Percentiles rank a stretch among this genome's conserved stretches.
Evolutionary conservation across 2,329 filamentous ascomycete species (phyloP).

Genomic region (Nothophoma quercina): DNA sequence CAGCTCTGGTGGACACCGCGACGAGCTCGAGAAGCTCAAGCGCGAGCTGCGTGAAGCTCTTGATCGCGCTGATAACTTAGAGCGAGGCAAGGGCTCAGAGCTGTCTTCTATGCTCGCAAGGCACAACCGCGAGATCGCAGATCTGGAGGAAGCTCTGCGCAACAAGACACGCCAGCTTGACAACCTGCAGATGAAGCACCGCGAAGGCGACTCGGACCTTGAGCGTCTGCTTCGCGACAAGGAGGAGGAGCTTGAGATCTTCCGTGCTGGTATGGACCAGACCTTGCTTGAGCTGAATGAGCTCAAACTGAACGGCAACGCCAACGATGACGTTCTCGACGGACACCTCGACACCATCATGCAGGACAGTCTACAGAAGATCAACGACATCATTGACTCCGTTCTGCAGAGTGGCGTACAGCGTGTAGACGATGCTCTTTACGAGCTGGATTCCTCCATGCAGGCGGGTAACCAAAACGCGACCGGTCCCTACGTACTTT

Average conservation of each 20-base stretch:
- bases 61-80: slow-evolving; percentile 89
- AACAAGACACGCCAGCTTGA: slow-evolving; percentile 89
- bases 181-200: slow-evolving; percentile 78
- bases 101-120: slow-evolving; percentile 92
- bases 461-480: slow-evolving; percentile 98
- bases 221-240: slow-evolving; percentile 88
- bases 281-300: slow-evolving; percentile 92
- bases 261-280: slow-evolving; percentile 98
- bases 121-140: slow-evolving; percentile 96
- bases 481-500: slow-evolving; percentile 91
- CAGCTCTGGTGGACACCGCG: slow-evolving; percentile 82
- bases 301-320: slow-evolving; percentile 67
- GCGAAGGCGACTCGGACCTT: slow-evolving; percentile 83
- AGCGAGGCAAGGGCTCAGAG: slow-evolving; percentile 93
- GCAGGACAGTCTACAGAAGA: slow-evolving; percentile 85
- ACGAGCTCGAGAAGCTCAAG: slow-evolving; percentile 93
- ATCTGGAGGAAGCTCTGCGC: slow-evolving; percentile 88
- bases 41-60: slow-evolving; percentile 91
- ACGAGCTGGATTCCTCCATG: slow-evolving; percentile 97
- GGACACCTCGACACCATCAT: slow-evolving; percentile 91
- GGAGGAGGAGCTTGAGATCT: slow-evolving; percentile 96
- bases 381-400: slow-evolving; percentile 97
- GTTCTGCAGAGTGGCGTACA: slow-evolving; percentile 92
- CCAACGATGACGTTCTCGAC: slow-evolving; percentile 81
- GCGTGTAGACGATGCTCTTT: slow-evolving; percentile 93